Percentiles rank a stretch among this genome's conserved stretches.
Conservation (phyloP, 805 yeast genomes). For the Phaffomyces opuntiae region DNA sequence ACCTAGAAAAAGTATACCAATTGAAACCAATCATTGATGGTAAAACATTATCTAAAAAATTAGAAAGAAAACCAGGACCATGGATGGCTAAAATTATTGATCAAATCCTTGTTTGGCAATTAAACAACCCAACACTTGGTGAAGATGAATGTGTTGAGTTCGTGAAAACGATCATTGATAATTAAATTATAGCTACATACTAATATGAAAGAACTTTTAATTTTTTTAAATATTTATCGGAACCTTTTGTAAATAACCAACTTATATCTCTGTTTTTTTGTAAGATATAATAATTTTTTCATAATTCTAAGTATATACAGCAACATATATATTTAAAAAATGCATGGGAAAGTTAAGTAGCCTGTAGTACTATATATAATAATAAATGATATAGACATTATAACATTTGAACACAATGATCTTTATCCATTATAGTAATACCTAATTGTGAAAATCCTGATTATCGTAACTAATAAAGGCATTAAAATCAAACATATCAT, state of each 20-base stretch:
- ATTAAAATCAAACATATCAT: constrained; percentile 19
- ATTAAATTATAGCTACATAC: neutral
- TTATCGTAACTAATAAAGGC: constrained; percentile 18
- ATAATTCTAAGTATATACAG: too few species aligned
- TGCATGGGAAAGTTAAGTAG: too few species aligned
- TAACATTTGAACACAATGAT: too few species aligned
- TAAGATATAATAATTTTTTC: too few species aligned
- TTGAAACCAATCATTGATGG: constrained; percentile 73
- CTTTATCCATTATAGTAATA: too few species aligned
- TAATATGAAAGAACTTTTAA: too few species aligned
- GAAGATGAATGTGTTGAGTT: constrained; percentile 49
- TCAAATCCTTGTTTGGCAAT: constrained; percentile 63
- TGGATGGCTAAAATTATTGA: constrained; percentile 66
- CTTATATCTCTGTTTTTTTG: too few species aligned
- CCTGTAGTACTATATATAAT: too few species aligned
- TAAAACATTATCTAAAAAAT: constrained; percentile 46
- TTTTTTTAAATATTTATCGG: too few species aligned
- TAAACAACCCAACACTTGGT: constrained; percentile 56
- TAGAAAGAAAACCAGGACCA: constrained; percentile 71
- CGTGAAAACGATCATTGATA: constrained; percentile 20
- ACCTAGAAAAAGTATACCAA: constrained; percentile 29
- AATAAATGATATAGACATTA: too few species aligned
- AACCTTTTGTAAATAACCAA: too few species aligned
- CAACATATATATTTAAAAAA: too few species aligned
- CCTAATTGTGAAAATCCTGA: neutral